phyloP scores from a whole-genome alignment of 2,329 filamentous ascomycete species.

The Acrodontium crateriforme region DNA sequence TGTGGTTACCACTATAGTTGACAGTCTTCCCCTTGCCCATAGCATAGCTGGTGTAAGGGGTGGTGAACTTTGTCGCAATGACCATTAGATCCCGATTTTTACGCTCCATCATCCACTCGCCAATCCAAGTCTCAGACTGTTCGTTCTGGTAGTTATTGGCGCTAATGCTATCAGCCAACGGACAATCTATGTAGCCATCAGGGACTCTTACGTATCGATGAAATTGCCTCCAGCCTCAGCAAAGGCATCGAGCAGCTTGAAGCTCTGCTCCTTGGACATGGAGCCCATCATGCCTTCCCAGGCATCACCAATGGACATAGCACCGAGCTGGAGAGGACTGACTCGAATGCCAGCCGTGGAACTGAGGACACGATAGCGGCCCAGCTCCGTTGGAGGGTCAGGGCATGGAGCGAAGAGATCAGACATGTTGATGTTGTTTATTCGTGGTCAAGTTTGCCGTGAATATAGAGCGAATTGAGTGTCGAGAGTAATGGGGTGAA shows the following conservation, averaged over 20 bases:
- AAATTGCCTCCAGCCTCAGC: slow-evolving; percentile 24
- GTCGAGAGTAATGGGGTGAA: too few species aligned
- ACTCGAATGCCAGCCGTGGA: slow-evolving; percentile 37
- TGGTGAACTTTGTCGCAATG: slow-evolving; percentile 28
- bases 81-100: slow-evolving; percentile 27
- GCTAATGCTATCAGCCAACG: slow-evolving; percentile 9
- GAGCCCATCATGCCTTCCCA: slow-evolving; percentile 48
- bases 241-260: slow-evolving; percentile 23
- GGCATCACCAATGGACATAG: slow-evolving; percentile 50
- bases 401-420: slow-evolving; percentile 21
- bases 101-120: slow-evolving; percentile 30
- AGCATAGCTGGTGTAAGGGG: slow-evolving; percentile 13
- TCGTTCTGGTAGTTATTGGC: slow-evolving; percentile 28
- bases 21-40: slow-evolving; percentile 40
- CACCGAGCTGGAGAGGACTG: slow-evolving; percentile 38
- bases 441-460: not conserved
- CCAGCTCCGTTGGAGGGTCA: slow-evolving; percentile 40
- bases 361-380: slow-evolving; percentile 38
- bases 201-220: slow-evolving; percentile 15
- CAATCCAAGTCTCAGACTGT: slow-evolving; percentile 30
- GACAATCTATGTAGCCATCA: too few species aligned
- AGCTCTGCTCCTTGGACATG: slow-evolving; percentile 32
- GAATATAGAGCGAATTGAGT: too few species aligned
- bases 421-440: slow-evolving; percentile 5
- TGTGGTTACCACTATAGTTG: slow-evolving; percentile 47